A percentile compares a stretch with the other conserved stretches of the same genome.
Conservation (phyloP, 148 eudicot species). For the Chenopodium album region DNA sequence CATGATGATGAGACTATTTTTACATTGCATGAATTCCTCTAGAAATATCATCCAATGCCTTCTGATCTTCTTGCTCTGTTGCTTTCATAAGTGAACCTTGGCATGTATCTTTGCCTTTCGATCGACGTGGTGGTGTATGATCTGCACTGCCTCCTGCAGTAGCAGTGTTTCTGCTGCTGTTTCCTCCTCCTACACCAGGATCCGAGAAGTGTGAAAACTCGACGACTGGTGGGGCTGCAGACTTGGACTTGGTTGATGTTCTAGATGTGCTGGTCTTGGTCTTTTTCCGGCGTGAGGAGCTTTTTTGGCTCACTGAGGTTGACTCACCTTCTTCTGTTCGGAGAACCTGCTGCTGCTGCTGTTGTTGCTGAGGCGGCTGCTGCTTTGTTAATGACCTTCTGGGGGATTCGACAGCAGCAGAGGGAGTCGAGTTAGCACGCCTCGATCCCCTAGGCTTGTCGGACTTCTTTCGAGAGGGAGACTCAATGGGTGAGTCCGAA, state of each 20-base stretch:
- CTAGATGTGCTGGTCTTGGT: conserved; percentile 27
- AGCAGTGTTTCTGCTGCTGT: background rate
- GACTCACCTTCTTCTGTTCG: background rate
- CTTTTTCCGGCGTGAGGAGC: conserved; percentile 38
- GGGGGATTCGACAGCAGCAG: conserved; percentile 23
- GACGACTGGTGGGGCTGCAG: background rate
- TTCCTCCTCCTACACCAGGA: conserved; percentile 2
- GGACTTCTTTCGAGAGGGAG: conserved; percentile 34
- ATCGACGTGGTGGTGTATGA: background rate
- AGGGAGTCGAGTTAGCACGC: conserved; percentile 33
- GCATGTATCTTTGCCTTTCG: conserved; percentile 13
- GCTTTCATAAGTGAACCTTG: conserved; percentile 12
- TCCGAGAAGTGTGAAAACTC: conserved; percentile 10
- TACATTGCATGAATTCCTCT: conserved; percentile 27
- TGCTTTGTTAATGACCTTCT: conserved; percentile 18
- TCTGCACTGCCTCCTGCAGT: background rate
- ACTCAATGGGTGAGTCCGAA: conserved; percentile 19
- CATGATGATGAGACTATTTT: background rate
- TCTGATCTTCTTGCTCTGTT: conserved; percentile 23
- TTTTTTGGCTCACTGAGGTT: conserved; percentile 12
- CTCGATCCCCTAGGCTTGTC: conserved; percentile 27
- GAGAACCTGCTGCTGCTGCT: background rate
- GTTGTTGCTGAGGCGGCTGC: background rate
- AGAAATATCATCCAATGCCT: conserved; percentile 22
- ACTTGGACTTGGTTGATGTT: conserved; percentile 22